phyloP scores from a whole-genome alignment of 345 rosid genomes.

The Combretum micranthum region DNA sequence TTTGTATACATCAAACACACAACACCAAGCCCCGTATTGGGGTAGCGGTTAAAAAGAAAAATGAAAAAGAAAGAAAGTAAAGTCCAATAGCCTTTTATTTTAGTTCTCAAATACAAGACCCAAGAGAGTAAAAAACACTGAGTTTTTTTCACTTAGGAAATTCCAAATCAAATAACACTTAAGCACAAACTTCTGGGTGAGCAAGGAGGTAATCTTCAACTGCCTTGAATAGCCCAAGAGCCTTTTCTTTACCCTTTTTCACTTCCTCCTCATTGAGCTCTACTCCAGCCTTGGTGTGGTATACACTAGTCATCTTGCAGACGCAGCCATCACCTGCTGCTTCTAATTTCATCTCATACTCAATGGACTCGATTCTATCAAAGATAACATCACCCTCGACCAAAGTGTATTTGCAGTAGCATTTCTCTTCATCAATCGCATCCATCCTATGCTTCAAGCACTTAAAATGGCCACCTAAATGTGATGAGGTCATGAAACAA shows the following conservation, averaged over 20 bases:
- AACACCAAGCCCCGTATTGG: no score
- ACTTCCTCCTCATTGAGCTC: not conserved
- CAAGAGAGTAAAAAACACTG: no score
- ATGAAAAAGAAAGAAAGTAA: no score
- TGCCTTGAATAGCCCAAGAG: conserved; percentile 2
- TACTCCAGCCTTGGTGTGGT: not conserved
- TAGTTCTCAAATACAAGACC: no score
- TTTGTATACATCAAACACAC: no score
- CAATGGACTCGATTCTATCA: conserved; percentile 18
- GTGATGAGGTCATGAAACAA: no score
- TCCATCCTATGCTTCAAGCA: no score
- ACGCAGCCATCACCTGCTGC: conserved; percentile 2
- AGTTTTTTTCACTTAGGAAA: no score
- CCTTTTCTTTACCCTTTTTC: conserved; percentile 4
- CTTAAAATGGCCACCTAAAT: conserved; percentile 12
- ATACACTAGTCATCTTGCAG: not conserved
- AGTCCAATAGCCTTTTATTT: no score
- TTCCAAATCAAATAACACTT: not conserved
- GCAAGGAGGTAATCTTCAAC: conserved; percentile 3
- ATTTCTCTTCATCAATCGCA: no score
- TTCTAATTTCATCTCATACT: conserved; percentile 25
- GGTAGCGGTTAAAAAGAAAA: no score
- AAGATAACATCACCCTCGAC: conserved; percentile 22
- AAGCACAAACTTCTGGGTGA: conserved; percentile 4
- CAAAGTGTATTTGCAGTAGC: conserved; percentile 21